Base-by-base conservation (phyloP, 306 rosid species). In the Fragaria iinumae region DNA sequence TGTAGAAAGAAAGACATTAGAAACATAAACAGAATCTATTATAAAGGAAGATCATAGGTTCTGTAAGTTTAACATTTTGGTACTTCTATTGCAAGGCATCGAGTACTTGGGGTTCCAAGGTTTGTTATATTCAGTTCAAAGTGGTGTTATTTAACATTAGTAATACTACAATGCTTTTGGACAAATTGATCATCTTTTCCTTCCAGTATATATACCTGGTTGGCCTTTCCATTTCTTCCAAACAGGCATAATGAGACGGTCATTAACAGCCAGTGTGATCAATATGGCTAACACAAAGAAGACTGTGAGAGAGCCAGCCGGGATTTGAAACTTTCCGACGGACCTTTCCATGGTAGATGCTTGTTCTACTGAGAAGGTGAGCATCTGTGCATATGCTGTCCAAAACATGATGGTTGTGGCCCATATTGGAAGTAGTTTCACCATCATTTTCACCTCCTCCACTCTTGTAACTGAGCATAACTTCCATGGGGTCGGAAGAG, bases 401-500 rank as follows among this genome's bases (percentile, higher is more conserved):
- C 98, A 94, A 81, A 94, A 94, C 79, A 92, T 79, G 76, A 94
- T 94, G 81, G 98, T 90, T 43, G 98, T 94, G 62, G 95, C 97
- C 98, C 97, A 94, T 81, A 92, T 81, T 25, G 98, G 98, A n/a
- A 92, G 81, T 34, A 94, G 83, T 47, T 89, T 90, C 59, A 76
- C 81, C 91, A 94, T 81, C 98, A 92, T 94, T 82, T 94, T 94
- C 80, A 92, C 97, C 80, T 94, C 98, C 80, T 94, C 98, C 13
- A 92, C 87, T 76, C 90, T 89, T 83, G 95, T 90, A 73, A 90
- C 76, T 14, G 98, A 74, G 84, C 93, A 83, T 50, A 94, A 68
- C 83, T 84, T 92, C 96, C 98, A 92, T 0, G 93, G 97, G 73
- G 87, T 90, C 25, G 93, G 89, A 38, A 72, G 84, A 75, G 85